phyloP scores from a whole-genome alignment of 306 rosid genomes.

The Malus orientalis region DNA sequence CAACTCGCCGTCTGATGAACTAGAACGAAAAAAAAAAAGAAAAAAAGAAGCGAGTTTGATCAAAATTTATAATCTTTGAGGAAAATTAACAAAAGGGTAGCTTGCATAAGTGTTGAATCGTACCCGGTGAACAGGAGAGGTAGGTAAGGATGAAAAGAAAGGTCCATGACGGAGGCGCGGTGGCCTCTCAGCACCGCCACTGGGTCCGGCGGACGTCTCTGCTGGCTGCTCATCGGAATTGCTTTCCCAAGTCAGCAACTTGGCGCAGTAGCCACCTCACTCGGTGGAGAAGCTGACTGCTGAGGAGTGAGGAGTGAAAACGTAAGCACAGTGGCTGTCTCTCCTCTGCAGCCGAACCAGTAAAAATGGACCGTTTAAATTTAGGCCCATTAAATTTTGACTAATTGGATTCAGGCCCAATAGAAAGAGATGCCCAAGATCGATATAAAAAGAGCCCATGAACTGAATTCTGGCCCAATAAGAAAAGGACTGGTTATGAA shows the following conservation, averaged over 20 bases:
- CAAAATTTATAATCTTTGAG: background rate
- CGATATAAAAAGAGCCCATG: no score
- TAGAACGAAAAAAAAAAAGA: background rate
- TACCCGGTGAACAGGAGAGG: slow-evolving; percentile 70
- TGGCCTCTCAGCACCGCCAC: slow-evolving; percentile 84
- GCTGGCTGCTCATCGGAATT: slow-evolving; percentile 48
- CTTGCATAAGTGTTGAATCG: background rate
- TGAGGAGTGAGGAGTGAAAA: no score
- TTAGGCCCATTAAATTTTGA: no score
- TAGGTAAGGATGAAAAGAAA: slow-evolving; percentile 54
- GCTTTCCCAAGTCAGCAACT: background rate
- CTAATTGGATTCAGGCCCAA: no score
- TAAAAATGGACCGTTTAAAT: no score
- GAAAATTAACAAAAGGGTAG: background rate
- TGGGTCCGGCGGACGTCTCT: slow-evolving; percentile 72
- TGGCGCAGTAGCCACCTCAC: background rate
- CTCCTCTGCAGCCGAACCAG: background rate
- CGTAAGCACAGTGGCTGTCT: background rate
- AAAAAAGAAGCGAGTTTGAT: background rate
- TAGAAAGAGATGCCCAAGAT: no score
- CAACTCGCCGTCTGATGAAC: slow-evolving; percentile 84
- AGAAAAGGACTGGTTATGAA: background rate
- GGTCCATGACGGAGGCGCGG: slow-evolving; percentile 75
- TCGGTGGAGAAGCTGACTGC: no score
- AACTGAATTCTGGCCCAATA: background rate